Base-by-base conservation (phyloP, 176 grass and related monocot species). In the Bothriochloa decipiens region DNA sequence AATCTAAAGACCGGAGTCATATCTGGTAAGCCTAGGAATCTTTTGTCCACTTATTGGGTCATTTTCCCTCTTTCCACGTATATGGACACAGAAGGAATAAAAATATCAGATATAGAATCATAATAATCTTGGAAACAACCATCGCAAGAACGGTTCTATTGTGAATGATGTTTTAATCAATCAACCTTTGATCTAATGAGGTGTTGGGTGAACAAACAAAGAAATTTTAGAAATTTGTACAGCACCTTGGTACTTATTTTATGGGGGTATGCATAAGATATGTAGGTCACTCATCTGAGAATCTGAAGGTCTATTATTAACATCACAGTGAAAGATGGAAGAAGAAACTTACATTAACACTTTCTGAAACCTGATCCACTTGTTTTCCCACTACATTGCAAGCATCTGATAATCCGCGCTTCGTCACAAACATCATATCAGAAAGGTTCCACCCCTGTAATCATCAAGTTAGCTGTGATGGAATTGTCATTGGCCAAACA, bases 401-500 rank as follows among this genome's bases (percentile, higher is more conserved):
- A 71, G 93, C 91, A 95, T 95, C 87, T 81, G 93, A 82, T 69
- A 98, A 87, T 1, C 96, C 87, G 64, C 83, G 91, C 74, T 85
- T 94, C 1, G 93, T 98, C 80, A 93, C 92, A 93, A 98, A 98
- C 93, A 98, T 98, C 85, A 98, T 85, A 87, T 95, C 96, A 80
- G 91, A 90, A 77, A 98, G 83, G 53, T 95, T 95, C 96, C 96
- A 98, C 35, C 93, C 91, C 96, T 98, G 78, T 49, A 76, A 81
- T 78, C 65, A 82, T 20, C 26, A 2, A 41, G 68, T 82, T 81
- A 87, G 77, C 53, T 72, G 72, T 76, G 74, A 66, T 77, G 68
- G 52, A 89, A 65, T 26, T 68, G 26, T 17, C n/a, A 63, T 50
- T 40, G 52, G 29, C 47, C 53, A 79, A 85, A 40, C 33, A 83